These are phyloP conservation scores for Letharia lupina DNA, from an alignment of 495 filamentous ascomycete genomes.

Conservation along the genomic window DNA sequence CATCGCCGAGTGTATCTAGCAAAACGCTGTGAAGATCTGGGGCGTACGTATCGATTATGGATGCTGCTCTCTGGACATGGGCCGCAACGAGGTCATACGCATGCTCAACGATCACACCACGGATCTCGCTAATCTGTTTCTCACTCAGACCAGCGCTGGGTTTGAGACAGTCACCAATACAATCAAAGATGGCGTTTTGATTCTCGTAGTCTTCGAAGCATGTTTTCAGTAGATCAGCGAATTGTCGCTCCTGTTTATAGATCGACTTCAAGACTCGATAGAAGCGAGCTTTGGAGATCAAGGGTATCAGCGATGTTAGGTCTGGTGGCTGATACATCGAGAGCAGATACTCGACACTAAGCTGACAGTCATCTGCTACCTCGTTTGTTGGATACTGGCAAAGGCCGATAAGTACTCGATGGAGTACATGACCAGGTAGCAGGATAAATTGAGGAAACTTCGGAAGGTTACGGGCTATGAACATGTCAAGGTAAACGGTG, in stretches of 20 bases:
- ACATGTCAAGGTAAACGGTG: slow-evolving; percentile 94
- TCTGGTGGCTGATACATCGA: slow-evolving; percentile 90
- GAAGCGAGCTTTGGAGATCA: slow-evolving; percentile 74
- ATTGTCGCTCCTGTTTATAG: slow-evolving; percentile 73
- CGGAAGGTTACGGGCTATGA: slow-evolving; percentile 87
- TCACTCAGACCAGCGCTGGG: slow-evolving; percentile 60
- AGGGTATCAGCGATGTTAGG: slow-evolving; percentile 59
- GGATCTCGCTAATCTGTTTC: slow-evolving; percentile 67
- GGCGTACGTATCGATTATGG: slow-evolving; percentile 56
- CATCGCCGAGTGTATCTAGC: slow-evolving; percentile 54
- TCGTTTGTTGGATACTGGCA: slow-evolving; percentile 76
- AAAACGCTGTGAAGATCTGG: slow-evolving; percentile 65
- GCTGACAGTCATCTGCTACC: slow-evolving; percentile 85
- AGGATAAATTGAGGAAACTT: slow-evolving; percentile 96
- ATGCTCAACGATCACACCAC: slow-evolving; percentile 59
- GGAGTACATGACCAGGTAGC: slow-evolving; percentile 74
- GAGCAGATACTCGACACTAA: slow-evolving; percentile 89
- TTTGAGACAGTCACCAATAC: slow-evolving; percentile 71
- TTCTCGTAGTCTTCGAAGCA: slow-evolving; percentile 83
- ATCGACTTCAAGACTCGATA: slow-evolving; percentile 89
- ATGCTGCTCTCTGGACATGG: slow-evolving; percentile 59
- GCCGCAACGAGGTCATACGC: slow-evolving; percentile 60
- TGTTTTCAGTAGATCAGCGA: slow-evolving; percentile 64
- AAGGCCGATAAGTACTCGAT: slow-evolving; percentile 70
- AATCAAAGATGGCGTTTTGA: slow-evolving; percentile 62